Evolutionary conservation across 2,329 filamentous ascomycete genomes (phyloP).

Genomic region (Microthyrium microscopicum): DNA sequence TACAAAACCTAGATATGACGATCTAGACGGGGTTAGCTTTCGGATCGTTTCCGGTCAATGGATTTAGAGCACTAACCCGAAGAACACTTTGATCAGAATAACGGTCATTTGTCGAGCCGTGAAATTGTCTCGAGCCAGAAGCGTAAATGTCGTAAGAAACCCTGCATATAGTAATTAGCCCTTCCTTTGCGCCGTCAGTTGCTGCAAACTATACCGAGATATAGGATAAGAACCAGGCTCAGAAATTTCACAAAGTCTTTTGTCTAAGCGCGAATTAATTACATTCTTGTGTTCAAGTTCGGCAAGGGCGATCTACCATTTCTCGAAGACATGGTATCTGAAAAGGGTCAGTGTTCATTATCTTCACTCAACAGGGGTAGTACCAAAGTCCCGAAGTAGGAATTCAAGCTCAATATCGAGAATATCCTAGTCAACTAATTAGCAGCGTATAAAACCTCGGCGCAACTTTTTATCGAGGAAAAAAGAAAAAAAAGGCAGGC

Average conservation of each 20-base stretch:
- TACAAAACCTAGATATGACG: constrained; percentile 57
- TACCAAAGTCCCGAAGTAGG: constrained; percentile 70
- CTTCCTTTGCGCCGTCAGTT: constrained; percentile 4
- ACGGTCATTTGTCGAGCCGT: constrained; percentile 53
- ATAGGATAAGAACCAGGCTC: constrained; percentile 64
- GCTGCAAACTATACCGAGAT: constrained; percentile 38
- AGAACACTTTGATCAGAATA: constrained; percentile 67
- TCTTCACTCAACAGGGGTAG: not conserved
- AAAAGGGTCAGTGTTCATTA: constrained; percentile 4
- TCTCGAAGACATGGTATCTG: constrained; percentile 78
- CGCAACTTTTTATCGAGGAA: constrained; percentile 9
- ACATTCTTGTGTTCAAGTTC: constrained; percentile 6
- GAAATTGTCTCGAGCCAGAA: constrained; percentile 56
- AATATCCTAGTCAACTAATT: constrained; percentile 42
- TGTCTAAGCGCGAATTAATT: constrained; percentile 27
- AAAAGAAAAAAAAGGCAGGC: too few species aligned
- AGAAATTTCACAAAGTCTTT: constrained; percentile 79
- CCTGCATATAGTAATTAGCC: constrained; percentile 26
- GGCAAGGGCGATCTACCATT: constrained; percentile 46
- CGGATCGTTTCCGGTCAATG: not conserved
- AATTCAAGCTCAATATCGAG: constrained; percentile 70
- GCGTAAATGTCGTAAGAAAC: constrained; percentile 73
- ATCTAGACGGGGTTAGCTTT: constrained; percentile 18
- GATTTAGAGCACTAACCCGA: constrained; percentile 32
- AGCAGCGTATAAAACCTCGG: constrained; percentile 7